phyloP scores from a whole-genome alignment of 1,284 basidiomycete species.

The Apiotrichum siamense region DNA sequence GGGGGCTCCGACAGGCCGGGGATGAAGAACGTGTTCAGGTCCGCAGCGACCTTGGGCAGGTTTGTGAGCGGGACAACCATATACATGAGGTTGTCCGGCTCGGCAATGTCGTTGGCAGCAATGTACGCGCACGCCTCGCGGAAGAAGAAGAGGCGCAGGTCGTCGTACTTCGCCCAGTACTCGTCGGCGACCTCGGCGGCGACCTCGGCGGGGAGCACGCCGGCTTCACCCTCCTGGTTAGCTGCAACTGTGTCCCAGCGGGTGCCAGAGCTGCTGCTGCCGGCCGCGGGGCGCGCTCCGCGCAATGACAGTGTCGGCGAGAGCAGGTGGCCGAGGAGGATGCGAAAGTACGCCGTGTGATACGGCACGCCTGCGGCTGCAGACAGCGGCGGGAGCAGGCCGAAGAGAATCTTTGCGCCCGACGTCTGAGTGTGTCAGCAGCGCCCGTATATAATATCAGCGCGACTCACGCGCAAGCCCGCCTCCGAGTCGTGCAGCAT shows the following conservation, averaged over 20 bases:
- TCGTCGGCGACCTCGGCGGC: conserved; percentile 37
- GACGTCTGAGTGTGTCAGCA: conserved; percentile 56
- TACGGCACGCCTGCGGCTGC: conserved; percentile 52
- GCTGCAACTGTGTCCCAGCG: conserved; percentile 4
- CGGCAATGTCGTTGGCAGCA: neutral
- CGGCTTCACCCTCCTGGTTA: conserved; percentile 33
- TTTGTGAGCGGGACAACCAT: conserved; percentile 72
- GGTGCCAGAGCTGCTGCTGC: conserved; percentile 24
- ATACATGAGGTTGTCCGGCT: conserved; percentile 61
- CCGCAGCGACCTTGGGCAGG: conserved; percentile 68
- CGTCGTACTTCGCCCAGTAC: conserved; percentile 53
- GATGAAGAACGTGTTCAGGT: conserved; percentile 84
- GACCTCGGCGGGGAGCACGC: conserved; percentile 63
- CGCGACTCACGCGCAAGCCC: conserved; percentile 55
- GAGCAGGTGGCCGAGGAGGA: conserved; percentile 37
- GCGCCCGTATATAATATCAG: no score
- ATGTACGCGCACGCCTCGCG: conserved; percentile 60
- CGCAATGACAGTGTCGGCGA: conserved; percentile 35
- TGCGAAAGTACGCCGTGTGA: conserved; percentile 38
- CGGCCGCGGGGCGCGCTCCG: conserved; percentile 42
- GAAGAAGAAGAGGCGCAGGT: conserved; percentile 89
- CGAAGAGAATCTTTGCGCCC: conserved; percentile 70
- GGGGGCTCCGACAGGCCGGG: conserved; percentile 58
- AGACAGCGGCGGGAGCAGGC: conserved; percentile 70
- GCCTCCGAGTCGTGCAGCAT: conserved; percentile 68